These are phyloP conservation scores for Globisporangium recalcitrans DNA, from an alignment of 352 stramenopile genomes.

Conservation along the genomic window DNA sequence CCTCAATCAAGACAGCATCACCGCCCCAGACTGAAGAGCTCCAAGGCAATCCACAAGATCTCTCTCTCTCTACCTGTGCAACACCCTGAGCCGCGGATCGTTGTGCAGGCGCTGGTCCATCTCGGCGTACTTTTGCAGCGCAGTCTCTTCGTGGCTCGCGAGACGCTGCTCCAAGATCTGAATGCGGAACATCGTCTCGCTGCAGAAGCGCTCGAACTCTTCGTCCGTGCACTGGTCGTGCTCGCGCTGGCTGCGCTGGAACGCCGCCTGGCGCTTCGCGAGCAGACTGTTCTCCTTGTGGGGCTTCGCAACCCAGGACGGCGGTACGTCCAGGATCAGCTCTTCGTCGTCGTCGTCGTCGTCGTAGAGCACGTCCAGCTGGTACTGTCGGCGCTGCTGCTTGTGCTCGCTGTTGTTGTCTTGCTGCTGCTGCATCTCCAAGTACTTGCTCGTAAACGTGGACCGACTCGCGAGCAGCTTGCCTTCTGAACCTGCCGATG, in stretches of 20 bases:
- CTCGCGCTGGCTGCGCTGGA: conserved; percentile 90
- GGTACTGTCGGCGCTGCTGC: conserved; percentile 27
- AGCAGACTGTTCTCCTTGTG: conserved; percentile 88
- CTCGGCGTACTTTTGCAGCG: conserved; percentile 91
- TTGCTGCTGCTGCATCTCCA: conserved; percentile 48
- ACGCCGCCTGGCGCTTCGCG: conserved; percentile 89
- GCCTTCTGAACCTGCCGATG: conserved; percentile 17
- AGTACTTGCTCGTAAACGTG: conserved; percentile 66
- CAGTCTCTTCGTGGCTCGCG: conserved; percentile 89
- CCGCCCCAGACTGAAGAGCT: not conserved
- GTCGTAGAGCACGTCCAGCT: conserved; percentile 45
- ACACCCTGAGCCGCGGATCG: conserved; percentile 72
- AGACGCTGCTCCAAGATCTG: conserved; percentile 93
- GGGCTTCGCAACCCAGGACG: conserved; percentile 81
- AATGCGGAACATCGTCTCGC: conserved; percentile 94
- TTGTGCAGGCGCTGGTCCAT: conserved; percentile 90
- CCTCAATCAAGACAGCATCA: not conserved
- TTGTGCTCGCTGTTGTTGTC: conserved; percentile 16
- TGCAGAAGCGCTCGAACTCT: conserved; percentile 93
- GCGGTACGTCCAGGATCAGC: conserved; percentile 78
- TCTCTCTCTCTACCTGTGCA: conserved; percentile 47
- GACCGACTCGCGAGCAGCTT: conserved; percentile 54
- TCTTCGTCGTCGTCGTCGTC: conserved; percentile 68
- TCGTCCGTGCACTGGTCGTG: conserved; percentile 90
- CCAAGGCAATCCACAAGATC: not conserved